Conservation (phyloP, 164 flowering plant genomes). For the Stephania japonica region DNA sequence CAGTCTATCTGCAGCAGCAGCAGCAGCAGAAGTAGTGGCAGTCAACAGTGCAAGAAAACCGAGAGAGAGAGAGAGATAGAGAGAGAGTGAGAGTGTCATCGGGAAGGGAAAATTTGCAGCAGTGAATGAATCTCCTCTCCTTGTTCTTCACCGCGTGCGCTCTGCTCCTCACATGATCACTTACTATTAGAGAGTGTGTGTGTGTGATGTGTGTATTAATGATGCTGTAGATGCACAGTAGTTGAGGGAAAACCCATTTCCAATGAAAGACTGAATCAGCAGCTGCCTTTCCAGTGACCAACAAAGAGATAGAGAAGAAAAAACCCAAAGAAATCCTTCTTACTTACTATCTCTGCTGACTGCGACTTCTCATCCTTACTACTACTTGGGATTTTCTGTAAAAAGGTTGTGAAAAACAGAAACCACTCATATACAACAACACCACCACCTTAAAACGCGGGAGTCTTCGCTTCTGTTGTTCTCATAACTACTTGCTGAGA, state of each 20-base stretch:
- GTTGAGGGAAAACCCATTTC: conserved; percentile 27
- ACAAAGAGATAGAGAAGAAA: background rate
- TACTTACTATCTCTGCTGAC: background rate
- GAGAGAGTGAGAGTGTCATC: conserved; percentile 37
- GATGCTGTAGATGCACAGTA: conserved; percentile 2
- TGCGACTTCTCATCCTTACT: conserved; percentile 7
- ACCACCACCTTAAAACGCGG: conserved; percentile 59
- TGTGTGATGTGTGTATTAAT: background rate
- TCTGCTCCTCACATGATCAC: conserved; percentile 12
- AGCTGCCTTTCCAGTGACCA: conserved; percentile 2
- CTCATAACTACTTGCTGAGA: conserved; percentile 4
- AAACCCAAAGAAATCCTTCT: background rate
- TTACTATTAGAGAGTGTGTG: background rate
- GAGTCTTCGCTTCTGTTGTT: conserved; percentile 24
- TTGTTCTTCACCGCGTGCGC: conserved; percentile 28
- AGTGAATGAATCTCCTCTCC: conserved; percentile 1
- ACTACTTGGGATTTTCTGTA: conserved; percentile 43
- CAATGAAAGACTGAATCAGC: conserved; percentile 29
- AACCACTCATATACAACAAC: too few species aligned
- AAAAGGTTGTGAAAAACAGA: conserved; percentile 30
- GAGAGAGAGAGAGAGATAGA: conserved; percentile 15
- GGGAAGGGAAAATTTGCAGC: conserved; percentile 61
- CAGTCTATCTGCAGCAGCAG: background rate
- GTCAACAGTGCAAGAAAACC: conserved; percentile 52
- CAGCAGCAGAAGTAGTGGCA: conserved; percentile 36